These are phyloP conservation scores for Rhazya stricta DNA, from an alignment of 257 asterid genomes.

Conservation along the genomic window DNA sequence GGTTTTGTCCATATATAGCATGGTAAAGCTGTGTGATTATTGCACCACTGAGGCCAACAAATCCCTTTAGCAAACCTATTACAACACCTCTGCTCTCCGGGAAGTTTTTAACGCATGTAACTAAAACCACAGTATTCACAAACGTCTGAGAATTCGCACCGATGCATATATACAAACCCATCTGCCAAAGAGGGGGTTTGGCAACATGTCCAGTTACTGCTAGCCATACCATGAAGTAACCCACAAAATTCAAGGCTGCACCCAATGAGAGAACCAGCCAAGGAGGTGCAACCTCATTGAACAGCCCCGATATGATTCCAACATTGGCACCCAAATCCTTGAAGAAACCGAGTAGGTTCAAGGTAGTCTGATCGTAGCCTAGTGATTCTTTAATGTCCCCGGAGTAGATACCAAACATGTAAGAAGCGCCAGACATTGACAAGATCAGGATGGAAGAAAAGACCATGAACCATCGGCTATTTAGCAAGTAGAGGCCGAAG, in stretches of 20 bases:
- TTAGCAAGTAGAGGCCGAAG: slow-evolving; percentile 29
- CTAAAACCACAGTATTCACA: slow-evolving; percentile 48
- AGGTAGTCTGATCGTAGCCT: slow-evolving; percentile 56
- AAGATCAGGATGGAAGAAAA: slow-evolving; percentile 51
- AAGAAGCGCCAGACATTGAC: slow-evolving; percentile 51
- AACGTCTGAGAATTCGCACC: slow-evolving; percentile 64
- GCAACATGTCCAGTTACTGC: slow-evolving; percentile 32
- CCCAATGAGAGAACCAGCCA: slow-evolving; percentile 53
- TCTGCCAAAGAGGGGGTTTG: slow-evolving; percentile 45
- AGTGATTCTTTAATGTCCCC: slow-evolving; percentile 43
- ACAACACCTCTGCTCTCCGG: slow-evolving; percentile 51
- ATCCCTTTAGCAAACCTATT: slow-evolving; percentile 48
- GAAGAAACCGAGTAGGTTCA: slow-evolving; percentile 49
- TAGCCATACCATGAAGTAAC: slow-evolving; percentile 63
- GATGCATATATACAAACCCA: slow-evolving; percentile 46
- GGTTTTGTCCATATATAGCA: slow-evolving; percentile 41
- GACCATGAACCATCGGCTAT: slow-evolving; percentile 57
- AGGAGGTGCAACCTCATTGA: slow-evolving; percentile 52
- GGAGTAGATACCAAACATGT: slow-evolving; percentile 55
- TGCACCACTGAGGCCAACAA: slow-evolving; percentile 58
- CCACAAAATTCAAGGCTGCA: slow-evolving; percentile 43
- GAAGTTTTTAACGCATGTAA: slow-evolving; percentile 60
- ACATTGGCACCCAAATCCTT: slow-evolving; percentile 55
- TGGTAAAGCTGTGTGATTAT: slow-evolving; percentile 49
- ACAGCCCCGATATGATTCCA: slow-evolving; percentile 45